These are phyloP conservation scores for Durusdinium trenchii DNA, from an alignment of 73 alveolate species.

Conservation along the genomic window DNA sequence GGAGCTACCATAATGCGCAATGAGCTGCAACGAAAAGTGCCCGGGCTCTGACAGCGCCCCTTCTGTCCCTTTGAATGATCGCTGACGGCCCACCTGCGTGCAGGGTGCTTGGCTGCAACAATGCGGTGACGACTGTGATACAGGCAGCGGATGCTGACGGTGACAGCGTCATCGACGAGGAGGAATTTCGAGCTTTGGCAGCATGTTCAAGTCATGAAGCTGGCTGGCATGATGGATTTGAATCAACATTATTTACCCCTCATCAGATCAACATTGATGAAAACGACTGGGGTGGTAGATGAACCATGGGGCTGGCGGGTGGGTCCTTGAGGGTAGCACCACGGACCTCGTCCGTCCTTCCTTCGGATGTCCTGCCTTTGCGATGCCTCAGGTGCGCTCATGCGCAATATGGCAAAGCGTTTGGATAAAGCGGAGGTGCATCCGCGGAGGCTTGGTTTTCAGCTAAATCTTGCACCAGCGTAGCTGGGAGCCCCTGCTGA, in stretches of 20 bases:
- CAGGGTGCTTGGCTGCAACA: constrained; percentile 92
- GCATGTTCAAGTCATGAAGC: not conserved
- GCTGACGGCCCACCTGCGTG: too few relatives aligned
- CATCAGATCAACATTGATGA: not conserved
- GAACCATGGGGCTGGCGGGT: too few relatives aligned
- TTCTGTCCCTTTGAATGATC: too few relatives aligned
- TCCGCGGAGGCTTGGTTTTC: constrained; percentile 73
- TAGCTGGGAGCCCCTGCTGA: not conserved
- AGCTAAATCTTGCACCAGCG: constrained; percentile 59
- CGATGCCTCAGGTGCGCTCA: constrained; percentile 36
- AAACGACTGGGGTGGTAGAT: too few relatives aligned
- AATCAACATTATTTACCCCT: too few relatives aligned
- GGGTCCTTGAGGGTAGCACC: too few relatives aligned
- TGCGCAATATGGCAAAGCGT: constrained; percentile 73
- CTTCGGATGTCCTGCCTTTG: not conserved
- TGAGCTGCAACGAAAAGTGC: too few relatives aligned
- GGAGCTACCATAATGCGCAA: too few relatives aligned
- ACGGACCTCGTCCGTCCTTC: not conserved
- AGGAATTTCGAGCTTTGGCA: constrained; percentile 39
- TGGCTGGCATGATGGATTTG: not conserved
- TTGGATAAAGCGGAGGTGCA: constrained; percentile 66
- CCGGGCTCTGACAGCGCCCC: too few relatives aligned
- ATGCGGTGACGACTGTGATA: constrained; percentile 54
- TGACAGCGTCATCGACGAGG: constrained; percentile 45
- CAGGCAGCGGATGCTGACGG: constrained; percentile 62